Percentiles rank a stretch among this genome's conserved stretches.
These are phyloP conservation scores for Sindora glabra DNA, from an alignment of 306 rosid species.

Conservation along the genomic window DNA sequence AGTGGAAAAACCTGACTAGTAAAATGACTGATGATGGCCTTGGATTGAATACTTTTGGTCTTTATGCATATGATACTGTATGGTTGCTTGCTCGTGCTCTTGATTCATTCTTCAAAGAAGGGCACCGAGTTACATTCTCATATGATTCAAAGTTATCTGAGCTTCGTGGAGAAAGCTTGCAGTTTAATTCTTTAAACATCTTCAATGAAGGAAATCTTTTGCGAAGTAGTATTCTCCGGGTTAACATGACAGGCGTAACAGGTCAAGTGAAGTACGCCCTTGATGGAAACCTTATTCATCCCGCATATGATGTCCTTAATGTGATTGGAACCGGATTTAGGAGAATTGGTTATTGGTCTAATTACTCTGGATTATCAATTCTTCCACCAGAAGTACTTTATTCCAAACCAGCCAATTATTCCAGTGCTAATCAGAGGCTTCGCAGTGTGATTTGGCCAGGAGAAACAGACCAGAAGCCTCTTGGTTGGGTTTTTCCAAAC, in stretches of 20 bases:
- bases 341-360: constrained; percentile 87
- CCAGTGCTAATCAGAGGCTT: constrained; percentile 46
- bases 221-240: constrained; percentile 41
- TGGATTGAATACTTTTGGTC: constrained; percentile 61
- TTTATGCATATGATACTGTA: constrained; percentile 85
- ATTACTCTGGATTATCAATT: too few relatives aligned
- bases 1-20: constrained; percentile 70
- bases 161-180: constrained; percentile 33
- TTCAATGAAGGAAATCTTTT: constrained; percentile 58
- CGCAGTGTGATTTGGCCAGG: constrained; percentile 81
- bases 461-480: constrained; percentile 57
- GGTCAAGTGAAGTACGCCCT: constrained; percentile 56
- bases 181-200: constrained; percentile 68
- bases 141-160: constrained; percentile 44
- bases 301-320: constrained; percentile 82
- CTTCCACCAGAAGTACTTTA: constrained; percentile 63
- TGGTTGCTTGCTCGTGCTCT: constrained; percentile 83
- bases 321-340: constrained; percentile 66
- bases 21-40: constrained; percentile 32
- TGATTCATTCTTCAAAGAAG: constrained; percentile 61
- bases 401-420: constrained; percentile 51
- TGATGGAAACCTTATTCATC: constrained; percentile 51
- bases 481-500: constrained; percentile 96
- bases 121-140: constrained; percentile 62
- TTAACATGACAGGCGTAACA: constrained; percentile 72